Percentiles rank a stretch among this genome's conserved stretches.
These are phyloP conservation scores for Cyclanthera cordifolia DNA, from an alignment of 306 rosid species.

Conservation along the genomic window DNA sequence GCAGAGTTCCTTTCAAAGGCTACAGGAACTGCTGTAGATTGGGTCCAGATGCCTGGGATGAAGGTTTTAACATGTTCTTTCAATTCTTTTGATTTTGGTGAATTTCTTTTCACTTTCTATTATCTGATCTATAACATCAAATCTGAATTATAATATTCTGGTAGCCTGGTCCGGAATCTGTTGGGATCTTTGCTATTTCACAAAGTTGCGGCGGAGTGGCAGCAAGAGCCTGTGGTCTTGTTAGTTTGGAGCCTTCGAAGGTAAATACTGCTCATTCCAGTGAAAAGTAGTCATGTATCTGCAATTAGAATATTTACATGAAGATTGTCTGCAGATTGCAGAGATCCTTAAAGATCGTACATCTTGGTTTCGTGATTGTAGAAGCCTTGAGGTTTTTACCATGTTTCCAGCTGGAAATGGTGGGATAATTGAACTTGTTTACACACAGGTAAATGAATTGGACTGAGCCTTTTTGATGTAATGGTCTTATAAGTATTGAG, in stretches of 20 bases:
- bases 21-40: constrained; percentile 99
- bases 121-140: not conserved
- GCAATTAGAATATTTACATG: constrained; percentile 11
- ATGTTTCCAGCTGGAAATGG: constrained; percentile 91
- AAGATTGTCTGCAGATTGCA: constrained; percentile 47
- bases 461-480: not conserved
- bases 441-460: constrained; percentile 56
- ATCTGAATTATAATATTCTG: not conserved
- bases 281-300: not conserved
- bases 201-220: constrained; percentile 98
- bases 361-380: constrained; percentile 44
- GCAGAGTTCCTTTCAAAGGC: constrained; percentile 99
- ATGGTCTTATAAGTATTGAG: not conserved
- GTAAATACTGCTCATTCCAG: constrained; percentile 23
- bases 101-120: not conserved
- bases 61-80: constrained; percentile 41
- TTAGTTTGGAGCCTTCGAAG: constrained; percentile 86
- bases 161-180: constrained; percentile 99
- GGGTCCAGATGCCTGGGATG: constrained; percentile 99
- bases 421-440: constrained; percentile 82
- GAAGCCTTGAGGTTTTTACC: constrained; percentile 70
- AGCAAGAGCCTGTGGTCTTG: constrained; percentile 99
- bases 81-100: not conserved
- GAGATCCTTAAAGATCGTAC: constrained; percentile 99
- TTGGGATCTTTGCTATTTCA: constrained; percentile 99